These are phyloP conservation scores for Dendrobium huoshanense DNA, from an alignment of 106 monocot genomes.

Conservation along the genomic window DNA sequence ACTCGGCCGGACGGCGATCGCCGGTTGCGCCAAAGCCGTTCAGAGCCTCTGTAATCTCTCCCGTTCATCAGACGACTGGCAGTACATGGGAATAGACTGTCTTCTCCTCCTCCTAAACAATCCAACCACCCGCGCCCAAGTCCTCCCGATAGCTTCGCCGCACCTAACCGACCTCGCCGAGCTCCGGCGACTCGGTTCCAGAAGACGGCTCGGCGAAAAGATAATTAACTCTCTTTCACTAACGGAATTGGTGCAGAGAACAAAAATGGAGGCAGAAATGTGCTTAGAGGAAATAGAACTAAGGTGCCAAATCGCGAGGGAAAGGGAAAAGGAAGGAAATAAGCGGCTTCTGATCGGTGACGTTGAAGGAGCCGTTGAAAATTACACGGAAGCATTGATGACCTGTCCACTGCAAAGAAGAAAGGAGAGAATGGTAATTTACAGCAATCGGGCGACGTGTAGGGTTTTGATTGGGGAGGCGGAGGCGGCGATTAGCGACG, in stretches of 20 bases:
- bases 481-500: slow-evolving; percentile 48
- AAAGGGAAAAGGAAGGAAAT: slow-evolving; percentile 48
- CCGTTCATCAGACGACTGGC: slow-evolving; percentile 72
- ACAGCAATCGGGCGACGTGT: slow-evolving; percentile 71
- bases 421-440: slow-evolving; percentile 35
- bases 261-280: slow-evolving; percentile 28
- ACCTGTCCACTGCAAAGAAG: slow-evolving; percentile 33
- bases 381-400: slow-evolving; percentile 37
- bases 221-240: slow-evolving; percentile 30
- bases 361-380: slow-evolving; percentile 27
- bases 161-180: slow-evolving; percentile 48
- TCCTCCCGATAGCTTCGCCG: slow-evolving; percentile 16
- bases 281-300: slow-evolving; percentile 10
- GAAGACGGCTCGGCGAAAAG: slow-evolving; percentile 19
- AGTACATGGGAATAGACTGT: slow-evolving; percentile 81
- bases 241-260: slow-evolving; percentile 28
- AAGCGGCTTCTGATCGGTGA: slow-evolving; percentile 39
- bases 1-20: slow-evolving; percentile 38
- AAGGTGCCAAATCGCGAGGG: background rate
- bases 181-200: slow-evolving; percentile 30
- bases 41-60: slow-evolving; percentile 48
- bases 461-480: slow-evolving; percentile 27
- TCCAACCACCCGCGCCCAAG: slow-evolving; percentile 12
- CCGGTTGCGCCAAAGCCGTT: slow-evolving; percentile 20
- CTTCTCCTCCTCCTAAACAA: slow-evolving; percentile 43